These are phyloP conservation scores for Rhodamnia argentea DNA, from an alignment of 345 rosid species.

Conservation along the genomic window DNA sequence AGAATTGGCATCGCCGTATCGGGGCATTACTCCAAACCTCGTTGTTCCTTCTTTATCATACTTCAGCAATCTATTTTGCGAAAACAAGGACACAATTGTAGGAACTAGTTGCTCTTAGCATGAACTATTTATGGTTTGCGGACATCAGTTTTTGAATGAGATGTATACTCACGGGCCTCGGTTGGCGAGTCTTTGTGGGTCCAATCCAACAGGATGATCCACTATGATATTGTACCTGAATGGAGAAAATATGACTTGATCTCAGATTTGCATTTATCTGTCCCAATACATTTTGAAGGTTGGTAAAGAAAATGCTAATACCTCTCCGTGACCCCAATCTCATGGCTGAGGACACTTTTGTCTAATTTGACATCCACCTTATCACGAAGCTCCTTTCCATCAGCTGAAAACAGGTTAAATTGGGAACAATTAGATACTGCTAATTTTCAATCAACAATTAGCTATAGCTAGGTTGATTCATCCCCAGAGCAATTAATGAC, in stretches of 20 bases:
- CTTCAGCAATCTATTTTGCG: constrained; percentile 9
- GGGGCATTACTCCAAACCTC: constrained; percentile 42
- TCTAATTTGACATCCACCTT: constrained; percentile 1
- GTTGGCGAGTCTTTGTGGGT: background rate
- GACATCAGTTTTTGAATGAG: background rate
- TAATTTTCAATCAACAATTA: background rate
- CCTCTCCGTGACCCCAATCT: constrained; percentile 25
- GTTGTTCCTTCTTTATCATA: constrained; percentile 22
- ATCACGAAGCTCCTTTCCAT: constrained; percentile 3
- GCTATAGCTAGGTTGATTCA: background rate
- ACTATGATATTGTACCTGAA: background rate
- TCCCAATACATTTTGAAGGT: too few relatives aligned
- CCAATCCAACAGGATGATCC: background rate
- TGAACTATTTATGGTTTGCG: background rate
- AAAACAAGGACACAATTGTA: background rate
- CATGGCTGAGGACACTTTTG: constrained; percentile 16
- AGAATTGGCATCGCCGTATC: constrained; percentile 32
- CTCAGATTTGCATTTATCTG: background rate
- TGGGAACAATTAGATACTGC: too few relatives aligned
- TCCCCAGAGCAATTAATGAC: too few relatives aligned
- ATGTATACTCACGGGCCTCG: background rate
- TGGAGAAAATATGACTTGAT: background rate
- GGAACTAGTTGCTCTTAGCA: background rate
- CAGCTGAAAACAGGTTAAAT: background rate
- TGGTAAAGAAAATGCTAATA: background rate